A percentile compares a stretch with the other conserved stretches of the same genome.
These are phyloP conservation scores for Globisporangium barbulae DNA, from an alignment of 352 stramenopile genomes.

Conservation along the genomic window DNA sequence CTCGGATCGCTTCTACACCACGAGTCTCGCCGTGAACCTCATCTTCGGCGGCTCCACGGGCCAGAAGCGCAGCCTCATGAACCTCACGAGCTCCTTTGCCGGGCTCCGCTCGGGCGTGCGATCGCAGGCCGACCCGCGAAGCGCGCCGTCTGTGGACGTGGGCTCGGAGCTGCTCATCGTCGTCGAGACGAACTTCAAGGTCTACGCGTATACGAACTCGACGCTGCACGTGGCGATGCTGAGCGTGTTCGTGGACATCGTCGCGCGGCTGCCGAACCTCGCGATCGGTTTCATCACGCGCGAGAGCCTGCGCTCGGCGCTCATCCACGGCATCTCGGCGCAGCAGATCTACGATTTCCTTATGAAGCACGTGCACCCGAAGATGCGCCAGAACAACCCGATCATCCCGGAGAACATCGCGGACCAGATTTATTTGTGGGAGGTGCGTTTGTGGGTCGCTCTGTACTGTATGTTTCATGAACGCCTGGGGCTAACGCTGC, in stretches of 20 bases:
- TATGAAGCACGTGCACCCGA: constrained; percentile 85
- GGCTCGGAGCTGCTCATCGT: constrained; percentile 60
- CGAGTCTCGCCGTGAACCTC: constrained; percentile 86
- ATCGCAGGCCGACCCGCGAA: constrained; percentile 40
- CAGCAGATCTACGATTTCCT: constrained; percentile 92
- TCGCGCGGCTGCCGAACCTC: constrained; percentile 86
- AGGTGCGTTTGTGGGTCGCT: constrained; percentile 32
- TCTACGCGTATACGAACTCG: constrained; percentile 89
- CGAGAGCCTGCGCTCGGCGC: constrained; percentile 84
- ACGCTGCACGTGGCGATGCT: constrained; percentile 92
- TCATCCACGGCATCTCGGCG: constrained; percentile 89
- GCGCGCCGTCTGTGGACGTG: constrained; percentile 29
- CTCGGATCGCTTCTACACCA: constrained; percentile 85
- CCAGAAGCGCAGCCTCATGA: constrained; percentile 51
- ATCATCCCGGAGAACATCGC: constrained; percentile 89
- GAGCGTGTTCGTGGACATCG: constrained; percentile 89
- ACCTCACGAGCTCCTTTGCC: constrained; percentile 46
- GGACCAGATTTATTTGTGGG: constrained; percentile 91
- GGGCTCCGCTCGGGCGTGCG: constrained; percentile 35
- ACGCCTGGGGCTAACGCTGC: not conserved
- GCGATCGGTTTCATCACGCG: constrained; percentile 91
- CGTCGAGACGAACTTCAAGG: constrained; percentile 92
- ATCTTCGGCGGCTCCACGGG: constrained; percentile 81
- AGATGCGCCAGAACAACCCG: constrained; percentile 68
- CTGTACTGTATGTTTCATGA: not conserved